A percentile compares a stretch with the other conserved stretches of the same genome.
phyloP scores from a whole-genome alignment of 1,284 basidiomycete genomes.

The Ceratobasidium papillatum region DNA sequence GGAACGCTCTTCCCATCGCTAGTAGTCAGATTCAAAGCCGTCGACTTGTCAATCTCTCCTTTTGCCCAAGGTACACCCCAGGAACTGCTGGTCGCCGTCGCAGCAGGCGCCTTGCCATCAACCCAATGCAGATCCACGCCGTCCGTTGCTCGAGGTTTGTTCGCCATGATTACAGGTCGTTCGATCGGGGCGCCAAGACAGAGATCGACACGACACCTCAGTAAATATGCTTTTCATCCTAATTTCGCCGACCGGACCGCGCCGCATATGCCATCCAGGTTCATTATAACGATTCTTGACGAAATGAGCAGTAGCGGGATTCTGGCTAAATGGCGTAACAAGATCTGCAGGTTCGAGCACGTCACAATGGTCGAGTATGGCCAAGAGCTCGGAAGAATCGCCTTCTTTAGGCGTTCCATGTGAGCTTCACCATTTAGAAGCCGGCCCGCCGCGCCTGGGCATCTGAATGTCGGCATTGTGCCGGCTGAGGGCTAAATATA shows the following conservation, averaged over 20 bases:
- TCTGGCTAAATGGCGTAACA: conserved; percentile 33
- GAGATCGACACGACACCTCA: background rate
- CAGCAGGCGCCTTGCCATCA: conserved; percentile 51
- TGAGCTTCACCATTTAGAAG: conserved; percentile 1
- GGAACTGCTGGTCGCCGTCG: conserved; percentile 52
- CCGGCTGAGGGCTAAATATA: background rate
- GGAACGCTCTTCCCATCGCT: conserved; percentile 51
- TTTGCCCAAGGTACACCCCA: conserved; percentile 57
- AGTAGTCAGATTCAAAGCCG: conserved; percentile 50
- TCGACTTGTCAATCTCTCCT: conserved; percentile 56
- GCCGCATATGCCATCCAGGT: conserved; percentile 1
- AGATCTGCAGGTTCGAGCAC: background rate
- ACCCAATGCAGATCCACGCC: conserved; percentile 54
- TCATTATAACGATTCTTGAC: conserved; percentile 1
- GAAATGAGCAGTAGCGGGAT: conserved; percentile 3
- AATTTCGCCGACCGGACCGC: conserved; percentile 27
- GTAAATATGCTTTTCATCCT: background rate
- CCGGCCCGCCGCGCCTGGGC: conserved; percentile 7
- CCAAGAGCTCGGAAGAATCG: conserved; percentile 12
- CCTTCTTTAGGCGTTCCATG: conserved; percentile 17
- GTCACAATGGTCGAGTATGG: background rate
- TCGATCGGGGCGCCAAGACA: conserved; percentile 13
- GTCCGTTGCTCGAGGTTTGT: conserved; percentile 36
- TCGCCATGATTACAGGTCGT: conserved; percentile 20
- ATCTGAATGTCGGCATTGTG: background rate